Evolutionary conservation across 768 basidiomycete genomes (phyloP).

Genomic region (Termitomyces sp.): DNA sequence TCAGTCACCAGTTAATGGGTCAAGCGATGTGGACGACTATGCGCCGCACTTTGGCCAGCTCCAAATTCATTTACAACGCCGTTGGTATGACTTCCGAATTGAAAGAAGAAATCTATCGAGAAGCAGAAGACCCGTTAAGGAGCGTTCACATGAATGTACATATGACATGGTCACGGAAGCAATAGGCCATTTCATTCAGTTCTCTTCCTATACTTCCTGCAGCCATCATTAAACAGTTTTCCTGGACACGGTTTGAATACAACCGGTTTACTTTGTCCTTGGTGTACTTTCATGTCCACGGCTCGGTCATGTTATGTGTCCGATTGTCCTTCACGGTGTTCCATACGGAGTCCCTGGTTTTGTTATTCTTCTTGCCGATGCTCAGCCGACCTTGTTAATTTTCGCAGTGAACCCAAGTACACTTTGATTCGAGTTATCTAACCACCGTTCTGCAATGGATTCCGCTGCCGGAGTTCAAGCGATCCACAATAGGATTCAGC

Average conservation of each 20-base stretch:
- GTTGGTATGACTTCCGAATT: constrained; percentile 1
- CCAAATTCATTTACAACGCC: neutral
- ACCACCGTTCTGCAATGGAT: too few relatives aligned
- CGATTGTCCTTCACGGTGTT: too few relatives aligned
- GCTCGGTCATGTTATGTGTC: neutral
- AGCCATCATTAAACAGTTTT: too few relatives aligned
- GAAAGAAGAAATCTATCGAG: neutral
- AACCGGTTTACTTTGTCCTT: neutral
- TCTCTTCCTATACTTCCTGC: too few relatives aligned
- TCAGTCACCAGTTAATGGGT: neutral
- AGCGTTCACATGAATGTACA: neutral
- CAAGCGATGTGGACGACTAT: neutral
- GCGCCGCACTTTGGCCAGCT: neutral
- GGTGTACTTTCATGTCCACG: neutral
- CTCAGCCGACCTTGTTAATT: too few relatives aligned
- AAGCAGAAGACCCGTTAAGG: neutral
- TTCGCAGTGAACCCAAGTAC: too few relatives aligned
- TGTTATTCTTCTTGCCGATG: too few relatives aligned
- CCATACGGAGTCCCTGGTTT: too few relatives aligned
- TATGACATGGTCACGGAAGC: constrained; percentile 5
- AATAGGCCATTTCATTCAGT: neutral
- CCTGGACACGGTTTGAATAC: too few relatives aligned
- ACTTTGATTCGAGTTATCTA: too few relatives aligned
- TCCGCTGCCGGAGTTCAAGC: too few relatives aligned
- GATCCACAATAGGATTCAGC: too few relatives aligned